A percentile compares a stretch with the other conserved stretches of the same genome.
These are phyloP conservation scores for Hypoxylon sp. DNA, from an alignment of 2,329 filamentous ascomycete genomes.

Conservation along the genomic window DNA sequence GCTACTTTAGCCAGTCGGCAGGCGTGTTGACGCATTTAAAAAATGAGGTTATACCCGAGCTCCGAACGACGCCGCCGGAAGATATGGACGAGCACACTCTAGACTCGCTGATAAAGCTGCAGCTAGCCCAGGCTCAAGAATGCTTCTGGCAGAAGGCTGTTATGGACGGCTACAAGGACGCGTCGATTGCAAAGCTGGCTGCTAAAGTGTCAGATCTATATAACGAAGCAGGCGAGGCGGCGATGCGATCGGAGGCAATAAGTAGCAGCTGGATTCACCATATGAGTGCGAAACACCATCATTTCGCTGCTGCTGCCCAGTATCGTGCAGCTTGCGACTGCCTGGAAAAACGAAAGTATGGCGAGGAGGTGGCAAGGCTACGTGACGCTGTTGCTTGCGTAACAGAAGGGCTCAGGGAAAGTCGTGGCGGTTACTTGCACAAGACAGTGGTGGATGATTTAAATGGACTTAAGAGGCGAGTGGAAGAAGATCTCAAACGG, in stretches of 20 bases:
- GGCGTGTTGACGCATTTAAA: constrained; percentile 87
- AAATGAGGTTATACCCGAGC: constrained; percentile 81
- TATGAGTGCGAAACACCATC: constrained; percentile 95
- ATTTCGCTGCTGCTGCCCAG: constrained; percentile 96
- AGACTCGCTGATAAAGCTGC: constrained; percentile 84
- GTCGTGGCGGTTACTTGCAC: constrained; percentile 79
- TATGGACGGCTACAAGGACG: constrained; percentile 93
- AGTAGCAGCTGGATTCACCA: constrained; percentile 98
- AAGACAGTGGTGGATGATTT: constrained; percentile 86
- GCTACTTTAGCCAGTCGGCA: constrained; percentile 89
- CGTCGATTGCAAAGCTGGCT: constrained; percentile 90
- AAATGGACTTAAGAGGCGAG: constrained; percentile 83
- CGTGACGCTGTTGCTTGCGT: constrained; percentile 86
- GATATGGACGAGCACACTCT: constrained; percentile 95
- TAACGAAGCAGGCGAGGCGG: constrained; percentile 84
- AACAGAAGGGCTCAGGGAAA: constrained; percentile 88
- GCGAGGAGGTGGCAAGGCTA: constrained; percentile 92
- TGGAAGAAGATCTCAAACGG: constrained; percentile 89
- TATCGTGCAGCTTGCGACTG: constrained; percentile 92
- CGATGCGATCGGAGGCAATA: constrained; percentile 89
- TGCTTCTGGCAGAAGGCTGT: constrained; percentile 99
- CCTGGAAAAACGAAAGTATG: constrained; percentile 93
- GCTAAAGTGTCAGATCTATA: constrained; percentile 93
- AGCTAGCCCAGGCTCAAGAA: constrained; percentile 94
- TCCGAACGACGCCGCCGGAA: constrained; percentile 88